Conservation (phyloP, 192 early-diverging fungal genomes). For the Lobosporangium transversale region DNA sequence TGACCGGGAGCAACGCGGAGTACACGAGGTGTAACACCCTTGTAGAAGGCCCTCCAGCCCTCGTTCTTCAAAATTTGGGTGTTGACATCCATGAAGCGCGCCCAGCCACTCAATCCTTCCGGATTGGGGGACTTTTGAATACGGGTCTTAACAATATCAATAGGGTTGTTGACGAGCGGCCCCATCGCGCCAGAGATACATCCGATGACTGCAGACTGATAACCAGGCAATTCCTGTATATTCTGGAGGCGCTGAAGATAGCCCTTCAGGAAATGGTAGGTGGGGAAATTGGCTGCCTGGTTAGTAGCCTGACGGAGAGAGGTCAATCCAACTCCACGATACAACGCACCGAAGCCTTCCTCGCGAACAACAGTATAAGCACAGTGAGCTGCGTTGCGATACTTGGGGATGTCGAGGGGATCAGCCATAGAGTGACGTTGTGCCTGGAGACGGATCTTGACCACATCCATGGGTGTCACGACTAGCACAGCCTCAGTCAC, state of each 20-base stretch:
- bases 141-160: conserved; percentile 99
- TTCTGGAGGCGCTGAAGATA: conserved; percentile 74
- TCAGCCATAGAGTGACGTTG: conserved; percentile 96
- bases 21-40: conserved; percentile 92
- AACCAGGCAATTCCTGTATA: conserved; percentile 78
- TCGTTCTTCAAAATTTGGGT: conserved; percentile 85
- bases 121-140: conserved; percentile 88
- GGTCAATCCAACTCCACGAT: conserved; percentile 95
- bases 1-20: conserved; percentile 97
- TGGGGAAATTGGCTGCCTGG: conserved; percentile 99
- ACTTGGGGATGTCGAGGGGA: conserved; percentile 96
- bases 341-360: conserved; percentile 87
- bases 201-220: conserved; percentile 90
- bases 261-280: conserved; percentile 93
- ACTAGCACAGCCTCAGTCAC: conserved; percentile 93
- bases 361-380: conserved; percentile 92
- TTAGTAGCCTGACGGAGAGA: conserved; percentile 96
- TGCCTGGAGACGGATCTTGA: conserved; percentile 98
- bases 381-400: conserved; percentile 93
- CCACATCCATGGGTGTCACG: conserved; percentile 98
- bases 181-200: conserved; percentile 89
- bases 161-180: conserved; percentile 95
- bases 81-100: conserved; percentile 80
- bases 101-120: conserved; percentile 77
- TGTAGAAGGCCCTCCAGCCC: conserved; percentile 95